Percentiles rank a stretch among this genome's conserved stretches.
Conservation (phyloP, 768 basidiomycete genomes). For the Neoboletus subvelutipes region DNA sequence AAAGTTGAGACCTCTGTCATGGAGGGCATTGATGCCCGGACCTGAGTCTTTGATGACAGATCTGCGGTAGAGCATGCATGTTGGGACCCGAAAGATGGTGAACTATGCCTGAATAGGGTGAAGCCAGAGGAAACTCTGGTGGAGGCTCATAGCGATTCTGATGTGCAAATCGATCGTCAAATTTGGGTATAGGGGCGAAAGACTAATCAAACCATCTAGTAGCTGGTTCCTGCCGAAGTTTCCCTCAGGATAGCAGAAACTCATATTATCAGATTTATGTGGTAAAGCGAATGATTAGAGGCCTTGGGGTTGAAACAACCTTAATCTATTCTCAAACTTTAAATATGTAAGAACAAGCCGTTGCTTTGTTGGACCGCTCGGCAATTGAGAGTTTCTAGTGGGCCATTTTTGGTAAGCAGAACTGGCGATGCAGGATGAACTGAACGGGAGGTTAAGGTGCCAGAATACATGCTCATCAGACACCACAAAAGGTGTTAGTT, state of each 20-base stretch:
- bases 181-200: constrained; percentile 96
- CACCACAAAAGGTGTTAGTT: too few species aligned
- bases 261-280: constrained; percentile 34
- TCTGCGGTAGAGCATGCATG: constrained; percentile 81
- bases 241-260: constrained; percentile 74
- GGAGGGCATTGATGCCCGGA: constrained; percentile 75
- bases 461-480: constrained; percentile 79
- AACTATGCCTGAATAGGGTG: constrained; percentile 88
- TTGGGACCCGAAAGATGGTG: constrained; percentile 90
- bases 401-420: constrained; percentile 75
- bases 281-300: constrained; percentile 1
- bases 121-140: constrained; percentile 97
- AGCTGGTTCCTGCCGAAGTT: constrained; percentile 92
- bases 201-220: constrained; percentile 95
- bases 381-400: constrained; percentile 70
- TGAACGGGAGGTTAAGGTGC: constrained; percentile 76
- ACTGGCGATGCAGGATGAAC: constrained; percentile 73
- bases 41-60: constrained; percentile 68
- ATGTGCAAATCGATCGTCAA: constrained; percentile 95
- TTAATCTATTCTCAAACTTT: constrained; percentile 65
- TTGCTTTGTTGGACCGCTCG: constrained; percentile 49
- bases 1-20: constrained; percentile 61
- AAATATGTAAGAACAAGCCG: constrained; percentile 59
- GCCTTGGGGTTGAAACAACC: not conserved
- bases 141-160: constrained; percentile 95